These are phyloP conservation scores for Talaromyces sp. DNA, from an alignment of 2,329 filamentous ascomycete species.

Conservation along the genomic window DNA sequence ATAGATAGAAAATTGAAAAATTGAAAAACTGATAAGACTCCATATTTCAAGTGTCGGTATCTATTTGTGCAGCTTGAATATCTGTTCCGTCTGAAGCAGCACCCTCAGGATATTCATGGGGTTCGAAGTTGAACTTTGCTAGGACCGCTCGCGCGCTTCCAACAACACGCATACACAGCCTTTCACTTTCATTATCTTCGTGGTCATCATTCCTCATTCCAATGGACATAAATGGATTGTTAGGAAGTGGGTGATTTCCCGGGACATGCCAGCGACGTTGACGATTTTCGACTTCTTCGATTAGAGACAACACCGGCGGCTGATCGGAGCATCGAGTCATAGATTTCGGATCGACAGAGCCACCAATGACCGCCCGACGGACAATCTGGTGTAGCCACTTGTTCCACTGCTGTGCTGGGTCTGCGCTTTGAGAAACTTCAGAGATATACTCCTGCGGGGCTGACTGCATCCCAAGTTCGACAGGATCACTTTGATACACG, in stretches of 20 bases:
- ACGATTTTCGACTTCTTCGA: conserved; percentile 45
- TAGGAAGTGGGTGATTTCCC: conserved; percentile 23
- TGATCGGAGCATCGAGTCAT: conserved; percentile 32
- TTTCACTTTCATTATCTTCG: conserved; percentile 30
- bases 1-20: neutral
- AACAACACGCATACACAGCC: conserved; percentile 39
- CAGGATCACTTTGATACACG: conserved; percentile 39
- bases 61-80: neutral
- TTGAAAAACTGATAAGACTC: too few relatives aligned
- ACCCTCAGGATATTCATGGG: conserved; percentile 38
- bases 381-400: conserved; percentile 43
- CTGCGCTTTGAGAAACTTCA: conserved; percentile 28
- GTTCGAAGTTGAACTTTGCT: conserved; percentile 38
- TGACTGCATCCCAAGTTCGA: conserved; percentile 39
- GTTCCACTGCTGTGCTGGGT: conserved; percentile 37
- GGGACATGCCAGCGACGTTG: conserved; percentile 46
- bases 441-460: conserved; percentile 36
- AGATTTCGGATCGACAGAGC: conserved; percentile 26
- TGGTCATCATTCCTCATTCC: neutral
- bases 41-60: neutral
- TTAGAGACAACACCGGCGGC: conserved; percentile 41
- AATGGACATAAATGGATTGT: conserved; percentile 9
- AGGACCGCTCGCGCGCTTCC: conserved; percentile 38
- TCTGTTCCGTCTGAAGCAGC: conserved; percentile 13
- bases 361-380: conserved; percentile 40